Percentiles rank a stretch among this genome's conserved stretches.
phyloP scores from a whole-genome alignment of 805 yeast genomes.

The Teunomyces atbi region DNA sequence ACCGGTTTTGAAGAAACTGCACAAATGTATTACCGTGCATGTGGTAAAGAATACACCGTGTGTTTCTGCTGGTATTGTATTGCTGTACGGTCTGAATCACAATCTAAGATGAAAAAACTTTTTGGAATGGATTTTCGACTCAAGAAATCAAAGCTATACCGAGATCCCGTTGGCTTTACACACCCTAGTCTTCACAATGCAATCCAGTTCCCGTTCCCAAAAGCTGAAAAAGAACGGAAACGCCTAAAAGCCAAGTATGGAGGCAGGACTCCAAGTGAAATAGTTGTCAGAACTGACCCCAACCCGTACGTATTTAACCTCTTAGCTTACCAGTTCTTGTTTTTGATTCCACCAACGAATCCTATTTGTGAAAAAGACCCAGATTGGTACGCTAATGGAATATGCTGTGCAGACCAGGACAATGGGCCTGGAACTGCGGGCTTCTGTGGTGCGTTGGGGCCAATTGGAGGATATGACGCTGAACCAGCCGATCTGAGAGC shows the following conservation, averaged over 20 bases:
- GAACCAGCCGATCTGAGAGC: not conserved
- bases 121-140: conserved; percentile 2
- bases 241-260: conserved; percentile 4
- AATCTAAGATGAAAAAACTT: conserved; percentile 6
- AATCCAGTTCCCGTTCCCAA: conserved; percentile 6
- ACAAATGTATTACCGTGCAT: conserved; percentile 12
- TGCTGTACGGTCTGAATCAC: conserved; percentile 5
- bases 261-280: not conserved
- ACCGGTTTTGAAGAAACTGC: conserved; percentile 16
- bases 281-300: not conserved
- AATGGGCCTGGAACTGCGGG: not conserved
- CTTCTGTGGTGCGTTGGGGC: not conserved
- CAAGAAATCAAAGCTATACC: conserved; percentile 4
- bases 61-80: conserved; percentile 21
- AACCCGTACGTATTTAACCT: not conserved
- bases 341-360: conserved; percentile 10
- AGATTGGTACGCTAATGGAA: conserved; percentile 6
- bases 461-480: not conserved
- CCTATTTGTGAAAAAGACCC: conserved; percentile 6
- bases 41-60: conserved; percentile 15
- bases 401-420: conserved; percentile 8
- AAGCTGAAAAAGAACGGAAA: conserved; percentile 4
- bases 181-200: conserved; percentile 17
- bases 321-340: conserved; percentile 7
- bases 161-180: conserved; percentile 9